These are phyloP conservation scores for Quercus suber DNA, from an alignment of 306 rosid species.

Conservation along the genomic window DNA sequence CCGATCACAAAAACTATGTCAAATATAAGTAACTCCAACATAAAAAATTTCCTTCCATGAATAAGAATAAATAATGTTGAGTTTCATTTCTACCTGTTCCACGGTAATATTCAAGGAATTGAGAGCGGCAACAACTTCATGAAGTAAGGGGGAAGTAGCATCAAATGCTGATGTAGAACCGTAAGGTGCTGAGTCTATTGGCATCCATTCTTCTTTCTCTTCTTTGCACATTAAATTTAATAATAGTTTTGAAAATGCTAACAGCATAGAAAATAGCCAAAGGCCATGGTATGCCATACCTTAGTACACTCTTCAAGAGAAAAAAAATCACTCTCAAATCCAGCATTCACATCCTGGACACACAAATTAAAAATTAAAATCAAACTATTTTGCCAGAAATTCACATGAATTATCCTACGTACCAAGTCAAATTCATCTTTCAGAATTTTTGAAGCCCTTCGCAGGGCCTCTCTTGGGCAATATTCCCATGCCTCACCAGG, in stretches of 20 bases:
- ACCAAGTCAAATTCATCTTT: slow-evolving; percentile 91
- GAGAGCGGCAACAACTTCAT: slow-evolving; percentile 54
- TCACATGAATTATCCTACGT: slow-evolving; percentile 17
- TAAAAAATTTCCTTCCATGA: background rate
- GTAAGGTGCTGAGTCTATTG: slow-evolving; percentile 67
- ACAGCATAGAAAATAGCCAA: background rate
- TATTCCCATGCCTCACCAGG: slow-evolving; percentile 88
- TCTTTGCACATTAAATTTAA: slow-evolving; percentile 45
- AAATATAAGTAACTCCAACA: background rate
- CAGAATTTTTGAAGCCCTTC: slow-evolving; percentile 65
- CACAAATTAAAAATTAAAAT: slow-evolving; percentile 15
- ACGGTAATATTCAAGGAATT: slow-evolving; percentile 64
- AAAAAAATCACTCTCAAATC: slow-evolving; percentile 90
- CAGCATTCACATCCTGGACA: slow-evolving; percentile 79
- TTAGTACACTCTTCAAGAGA: slow-evolving; percentile 58
- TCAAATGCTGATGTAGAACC: slow-evolving; percentile 69
- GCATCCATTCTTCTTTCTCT: slow-evolving; percentile 80
- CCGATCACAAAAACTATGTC: background rate
- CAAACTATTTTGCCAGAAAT: background rate
- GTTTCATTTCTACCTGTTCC: slow-evolving; percentile 66
- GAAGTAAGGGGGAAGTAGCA: slow-evolving; percentile 62
- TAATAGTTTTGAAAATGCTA: slow-evolving; percentile 12
- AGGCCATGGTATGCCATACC: slow-evolving; percentile 43
- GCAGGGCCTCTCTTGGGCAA: slow-evolving; percentile 83
- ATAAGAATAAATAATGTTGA: slow-evolving; percentile 8